These are phyloP conservation scores for Periconia digitata DNA, from an alignment of 2,329 filamentous ascomycete genomes.

Conservation along the genomic window DNA sequence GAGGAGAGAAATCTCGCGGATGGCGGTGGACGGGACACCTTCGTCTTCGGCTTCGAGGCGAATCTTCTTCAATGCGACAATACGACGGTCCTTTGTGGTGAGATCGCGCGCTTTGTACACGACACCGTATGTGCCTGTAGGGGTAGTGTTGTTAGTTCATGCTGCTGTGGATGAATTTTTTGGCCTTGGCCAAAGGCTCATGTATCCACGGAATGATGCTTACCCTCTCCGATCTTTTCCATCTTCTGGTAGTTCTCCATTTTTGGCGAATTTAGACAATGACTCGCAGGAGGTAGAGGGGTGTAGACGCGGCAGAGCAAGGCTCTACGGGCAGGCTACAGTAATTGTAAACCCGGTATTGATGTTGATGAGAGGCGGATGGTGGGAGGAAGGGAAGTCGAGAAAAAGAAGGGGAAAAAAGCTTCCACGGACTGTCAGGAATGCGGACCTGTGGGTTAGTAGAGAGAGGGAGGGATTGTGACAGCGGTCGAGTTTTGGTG, in stretches of 20 bases:
- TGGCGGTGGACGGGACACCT: conserved; percentile 87
- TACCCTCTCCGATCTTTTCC: conserved; percentile 95
- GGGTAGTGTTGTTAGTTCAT: background rate
- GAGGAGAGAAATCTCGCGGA: conserved; percentile 89
- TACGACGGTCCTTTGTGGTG: conserved; percentile 71
- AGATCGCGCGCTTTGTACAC: conserved; percentile 94
- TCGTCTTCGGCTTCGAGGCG: conserved; percentile 94
- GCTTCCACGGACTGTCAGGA: background rate
- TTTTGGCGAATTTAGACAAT: background rate
- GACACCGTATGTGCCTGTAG: conserved; percentile 86
- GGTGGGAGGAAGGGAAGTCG: background rate
- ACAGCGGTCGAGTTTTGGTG: conserved; percentile 5
- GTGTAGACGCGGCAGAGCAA: background rate
- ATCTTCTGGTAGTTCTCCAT: conserved; percentile 98
- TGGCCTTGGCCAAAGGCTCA: too few relatives aligned
- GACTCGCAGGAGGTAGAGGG: background rate
- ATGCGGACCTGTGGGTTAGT: conserved; percentile 33
- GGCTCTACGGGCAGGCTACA: too few relatives aligned
- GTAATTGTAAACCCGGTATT: too few relatives aligned
- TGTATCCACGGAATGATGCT: conserved; percentile 4
- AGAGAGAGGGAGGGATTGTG: conserved; percentile 7
- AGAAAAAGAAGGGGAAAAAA: background rate
- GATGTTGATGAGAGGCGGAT: background rate
- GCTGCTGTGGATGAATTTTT: background rate
- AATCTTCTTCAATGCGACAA: conserved; percentile 94